These are phyloP conservation scores for Liriodendron chinense DNA, from an alignment of 164 flowering plant genomes.

Conservation along the genomic window DNA sequence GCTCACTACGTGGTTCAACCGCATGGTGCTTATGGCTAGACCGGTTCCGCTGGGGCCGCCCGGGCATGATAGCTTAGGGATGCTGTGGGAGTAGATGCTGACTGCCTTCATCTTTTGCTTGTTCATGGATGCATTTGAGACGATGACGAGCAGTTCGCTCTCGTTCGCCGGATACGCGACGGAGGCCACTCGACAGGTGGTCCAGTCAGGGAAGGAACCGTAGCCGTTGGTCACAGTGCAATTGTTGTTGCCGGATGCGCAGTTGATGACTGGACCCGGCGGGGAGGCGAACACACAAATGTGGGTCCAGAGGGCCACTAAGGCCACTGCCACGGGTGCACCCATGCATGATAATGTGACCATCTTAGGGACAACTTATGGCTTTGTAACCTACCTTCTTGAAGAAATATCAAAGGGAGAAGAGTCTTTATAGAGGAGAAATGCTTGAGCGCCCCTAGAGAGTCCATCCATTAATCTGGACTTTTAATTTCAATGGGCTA, in stretches of 20 bases:
- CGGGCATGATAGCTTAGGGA: constrained; percentile 47
- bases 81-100: constrained; percentile 43
- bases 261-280: constrained; percentile 36
- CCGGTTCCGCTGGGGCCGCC: constrained; percentile 37
- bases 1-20: constrained; percentile 21
- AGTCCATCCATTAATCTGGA: too few species aligned
- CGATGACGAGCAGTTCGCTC: constrained; percentile 32
- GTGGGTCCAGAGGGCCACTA: not conserved
- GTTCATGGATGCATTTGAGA: constrained; percentile 31
- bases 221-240: constrained; percentile 54
- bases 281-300: constrained; percentile 23
- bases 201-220: constrained; percentile 47
- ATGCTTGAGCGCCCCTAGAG: too few species aligned
- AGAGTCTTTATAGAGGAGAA: too few species aligned
- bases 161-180: constrained; percentile 40
- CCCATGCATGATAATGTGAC: not conserved
- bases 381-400: too few species aligned
- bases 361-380: not conserved
- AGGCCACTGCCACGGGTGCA: not conserved
- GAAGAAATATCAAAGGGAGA: too few species aligned
- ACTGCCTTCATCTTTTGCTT: constrained; percentile 43
- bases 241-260: constrained; percentile 23
- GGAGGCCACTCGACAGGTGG: constrained; percentile 29
- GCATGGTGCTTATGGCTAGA: constrained; percentile 42
- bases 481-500: too few species aligned